Base-by-base conservation (phyloP, 2,329 filamentous ascomycete species). In the Polychaeton citri region DNA sequence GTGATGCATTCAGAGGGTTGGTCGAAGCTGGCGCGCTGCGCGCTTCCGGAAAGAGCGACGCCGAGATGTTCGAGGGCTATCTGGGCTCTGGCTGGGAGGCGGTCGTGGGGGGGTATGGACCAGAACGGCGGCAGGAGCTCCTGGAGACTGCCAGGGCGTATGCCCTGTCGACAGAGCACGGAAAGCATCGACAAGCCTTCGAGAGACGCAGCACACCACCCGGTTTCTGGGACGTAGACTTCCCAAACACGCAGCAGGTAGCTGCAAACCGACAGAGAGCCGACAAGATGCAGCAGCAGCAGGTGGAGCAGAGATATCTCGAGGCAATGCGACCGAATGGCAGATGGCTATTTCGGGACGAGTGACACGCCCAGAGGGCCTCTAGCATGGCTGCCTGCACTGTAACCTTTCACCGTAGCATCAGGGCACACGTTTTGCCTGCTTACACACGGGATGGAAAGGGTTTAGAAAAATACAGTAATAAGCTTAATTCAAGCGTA, bases 221-320 rank as follows among this genome's bases (percentile, higher is more conserved):
- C 2, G 87, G 86, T 0, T 96, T 84, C 54, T 98, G 90, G 90
- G 71, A 83, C 36, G 72, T 80, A 2, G 88, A 93, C 47, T 93
- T 98, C 54, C 87, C 88, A 1, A 76, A 65, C 18, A 95, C 90
- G 1, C 90, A 96, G 55, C 83, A 95, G 58, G 60, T 78, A 19
- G 65, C 73, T 46, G 63, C 67, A 35, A 75, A 88, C 48, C 72
- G 72, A 38, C 68, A 70, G 40, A 75, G 77, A 51, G 81, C 80
- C 0, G 67, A 65, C n/a, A 68, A 67, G 47, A 62, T 73, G 40
- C 78, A 81, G 52, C 70, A 68, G 44, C 65, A 74, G 34, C 69
- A 74, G 38, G 68, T 95, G 2, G 70, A 76, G 44, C 76, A 83
- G 50, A 72, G 86, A 51, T 81, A 84, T 59, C 68, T 77, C 34